Evolutionary conservation across 2,329 filamentous ascomycete species (phyloP).

Genomic region (Claviceps fusiformis): DNA sequence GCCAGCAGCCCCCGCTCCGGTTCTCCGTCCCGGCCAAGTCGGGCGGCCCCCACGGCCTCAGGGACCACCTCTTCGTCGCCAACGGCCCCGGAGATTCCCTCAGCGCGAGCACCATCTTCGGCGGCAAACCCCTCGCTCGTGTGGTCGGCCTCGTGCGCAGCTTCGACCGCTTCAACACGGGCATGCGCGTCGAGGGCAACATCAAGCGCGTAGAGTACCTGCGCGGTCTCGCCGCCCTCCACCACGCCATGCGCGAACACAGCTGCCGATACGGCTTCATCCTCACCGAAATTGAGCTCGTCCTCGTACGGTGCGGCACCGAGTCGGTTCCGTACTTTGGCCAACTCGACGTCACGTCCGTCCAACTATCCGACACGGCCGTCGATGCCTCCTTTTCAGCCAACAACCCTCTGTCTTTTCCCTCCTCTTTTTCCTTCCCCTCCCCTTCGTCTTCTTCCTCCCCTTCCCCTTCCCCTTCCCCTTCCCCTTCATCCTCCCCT

Average conservation of each 20-base stretch:
- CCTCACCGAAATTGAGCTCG: constrained; percentile 87
- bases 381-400: constrained; percentile 21
- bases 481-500: too few relatives aligned
- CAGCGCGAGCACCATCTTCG: constrained; percentile 39
- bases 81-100: constrained; percentile 43
- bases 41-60: constrained; percentile 20
- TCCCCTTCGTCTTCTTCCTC: too few relatives aligned
- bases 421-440: too few relatives aligned
- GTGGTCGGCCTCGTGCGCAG: constrained; percentile 79
- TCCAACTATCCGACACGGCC: constrained; percentile 38
- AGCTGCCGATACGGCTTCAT: constrained; percentile 91
- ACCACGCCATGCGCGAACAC: constrained; percentile 87
- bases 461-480: too few relatives aligned
- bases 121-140: constrained; percentile 37
- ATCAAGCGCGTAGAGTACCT: constrained; percentile 83
- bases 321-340: constrained; percentile 69
- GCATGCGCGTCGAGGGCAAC: constrained; percentile 76
- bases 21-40: constrained; percentile 28
- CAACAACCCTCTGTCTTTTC: too few relatives aligned
- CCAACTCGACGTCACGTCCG: constrained; percentile 61
- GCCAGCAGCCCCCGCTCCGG: constrained; percentile 46
- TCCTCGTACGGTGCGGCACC: constrained; percentile 71
- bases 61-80: constrained; percentile 51
- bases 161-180: constrained; percentile 90
- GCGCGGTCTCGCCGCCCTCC: constrained; percentile 70